Evolutionary conservation across 2,329 filamentous ascomycete species (phyloP), one percentile per base, ranked within the genome.

Genomic region (Stemphylium lycopersici): DNA sequence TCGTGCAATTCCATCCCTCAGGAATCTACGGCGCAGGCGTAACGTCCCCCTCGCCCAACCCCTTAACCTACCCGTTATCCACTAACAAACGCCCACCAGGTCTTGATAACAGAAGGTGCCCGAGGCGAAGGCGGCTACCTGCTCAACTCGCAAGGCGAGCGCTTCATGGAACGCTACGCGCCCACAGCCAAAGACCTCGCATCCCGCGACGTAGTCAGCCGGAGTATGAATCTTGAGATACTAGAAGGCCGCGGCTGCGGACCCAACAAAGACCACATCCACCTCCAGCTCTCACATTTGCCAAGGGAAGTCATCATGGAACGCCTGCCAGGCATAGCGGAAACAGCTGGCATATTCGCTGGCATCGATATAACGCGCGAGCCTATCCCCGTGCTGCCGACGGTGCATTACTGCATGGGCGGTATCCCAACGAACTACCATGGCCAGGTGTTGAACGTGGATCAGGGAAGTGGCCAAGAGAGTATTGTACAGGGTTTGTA

Each of bases 371-470:
- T 82, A 18, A 80, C 78, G 12, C 76, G 72, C 59, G 70, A 82
- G 55, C 78, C 80, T 0, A 82, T 83, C 53, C 80, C 80, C 1
- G 80, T 83, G 2, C 53, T 80, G 4, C 80, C 80, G 0, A 83
- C 80, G 1, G 80, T 82, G 3, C 80, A 82, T 59, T 82, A 81
- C 58, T 80, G 78, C 56, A 82, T 81, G 80, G 79, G 79, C 16
- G 79, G 79, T 20, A 78, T 81, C 11, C 79, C 79, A 6, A 82
- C 79, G 2, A 81, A 81, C 44, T 81, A 76, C 57, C 78, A 78
- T 37, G 79, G 79, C 15, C 76, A 81, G 54, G 79, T 81, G 8
- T 61, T 82, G 3, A 72, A 76, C 42, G 69, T 81, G 2, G 45
- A 53, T 8, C 33, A 10, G 3, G 58, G 54, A 12, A 32, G 63